Evolutionary conservation across 371 early-diverging fungal genomes (phyloP), one percentile per base, ranked within the genome.

Genomic region (Zychaea mexicana): DNA sequence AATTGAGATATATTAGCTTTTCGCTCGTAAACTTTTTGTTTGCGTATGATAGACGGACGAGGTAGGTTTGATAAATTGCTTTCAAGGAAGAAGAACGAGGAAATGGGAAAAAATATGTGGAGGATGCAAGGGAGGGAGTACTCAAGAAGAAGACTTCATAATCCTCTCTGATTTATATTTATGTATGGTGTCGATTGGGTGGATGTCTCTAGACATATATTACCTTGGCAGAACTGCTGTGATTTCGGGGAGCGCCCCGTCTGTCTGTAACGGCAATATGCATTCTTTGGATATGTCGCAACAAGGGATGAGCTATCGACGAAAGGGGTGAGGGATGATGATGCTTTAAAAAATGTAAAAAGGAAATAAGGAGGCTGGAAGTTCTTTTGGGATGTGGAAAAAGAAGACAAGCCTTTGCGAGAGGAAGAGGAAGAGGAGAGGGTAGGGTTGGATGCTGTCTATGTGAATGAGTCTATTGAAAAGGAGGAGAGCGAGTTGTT

Each of bases 191-290:
- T n/a, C n/a, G n/a, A n/a, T n/a, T n/a, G n/a, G n/a, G n/a, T n/a
- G n/a, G n/a, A n/a, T n/a, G n/a, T n/a, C n/a, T n/a, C n/a, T n/a
- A 60, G 27, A 19, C 13, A 52, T 21, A 10, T 27, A 15, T 39
- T 27, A 62, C 64, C 57, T 63, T 47, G 59, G 59, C 38, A 31
- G 49, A 60, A 54, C 55, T 54, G 55, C 55, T 54, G 30, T 47
- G 19, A 47, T 45, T 28, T 24, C 49, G 28, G 47, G 30, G 52
- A 8, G 39, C 22, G 22, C 52, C 42, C 59, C 59, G 64, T 57
- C 45, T 56, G 53, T 63, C 57, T 22, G 64, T 63, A 55, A 63
- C 55, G 38, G 56, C 38, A 24, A 28, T 63, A 63, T 63, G 64
- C 64, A 63, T 63, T 62, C 27, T 62, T 39, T 62, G 21, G 21